These are phyloP conservation scores for Phytophthora citricola DNA, from an alignment of 352 stramenopile species.

Conservation along the genomic window DNA sequence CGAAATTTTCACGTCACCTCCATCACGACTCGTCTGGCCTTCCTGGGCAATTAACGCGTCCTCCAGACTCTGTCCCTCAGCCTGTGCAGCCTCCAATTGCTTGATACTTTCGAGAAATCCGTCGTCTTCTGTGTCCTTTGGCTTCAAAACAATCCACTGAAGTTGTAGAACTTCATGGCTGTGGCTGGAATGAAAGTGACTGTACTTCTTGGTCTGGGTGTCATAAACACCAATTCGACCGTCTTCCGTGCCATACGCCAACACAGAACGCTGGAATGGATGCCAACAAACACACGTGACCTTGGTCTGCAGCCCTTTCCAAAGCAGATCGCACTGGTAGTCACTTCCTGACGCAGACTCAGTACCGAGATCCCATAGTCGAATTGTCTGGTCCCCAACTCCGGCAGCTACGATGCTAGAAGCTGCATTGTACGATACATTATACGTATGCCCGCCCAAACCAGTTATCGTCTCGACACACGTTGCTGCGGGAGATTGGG, in stretches of 20 bases:
- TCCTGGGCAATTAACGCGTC: conserved; percentile 52
- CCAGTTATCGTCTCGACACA: conserved; percentile 55
- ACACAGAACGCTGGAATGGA: conserved; percentile 50
- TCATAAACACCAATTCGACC: conserved; percentile 70
- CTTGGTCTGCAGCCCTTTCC: conserved; percentile 84
- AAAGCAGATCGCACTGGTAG: conserved; percentile 61
- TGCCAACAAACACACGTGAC: conserved; percentile 75
- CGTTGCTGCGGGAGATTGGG: conserved; percentile 21
- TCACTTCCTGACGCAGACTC: conserved; percentile 11
- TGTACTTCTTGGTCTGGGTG: conserved; percentile 56
- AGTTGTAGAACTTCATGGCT: conserved; percentile 46
- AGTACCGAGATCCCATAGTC: conserved; percentile 56
- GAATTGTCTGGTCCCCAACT: conserved; percentile 81
- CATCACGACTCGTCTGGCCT: conserved; percentile 7
- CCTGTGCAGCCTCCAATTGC: conserved; percentile 61
- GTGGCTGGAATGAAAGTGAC: conserved; percentile 57
- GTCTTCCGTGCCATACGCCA: conserved; percentile 82
- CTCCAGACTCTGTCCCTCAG: conserved; percentile 52
- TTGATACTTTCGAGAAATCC: conserved; percentile 55
- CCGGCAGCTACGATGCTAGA: conserved; percentile 49
- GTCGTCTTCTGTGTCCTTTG: conserved; percentile 2
- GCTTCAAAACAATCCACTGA: conserved; percentile 44
- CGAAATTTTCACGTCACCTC: conserved; percentile 36
- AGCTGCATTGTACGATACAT: conserved; percentile 44
- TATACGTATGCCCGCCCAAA: conserved; percentile 73